Conservation (phyloP, 139 green algal genomes). For the Ettlia oleoabundans region DNA sequence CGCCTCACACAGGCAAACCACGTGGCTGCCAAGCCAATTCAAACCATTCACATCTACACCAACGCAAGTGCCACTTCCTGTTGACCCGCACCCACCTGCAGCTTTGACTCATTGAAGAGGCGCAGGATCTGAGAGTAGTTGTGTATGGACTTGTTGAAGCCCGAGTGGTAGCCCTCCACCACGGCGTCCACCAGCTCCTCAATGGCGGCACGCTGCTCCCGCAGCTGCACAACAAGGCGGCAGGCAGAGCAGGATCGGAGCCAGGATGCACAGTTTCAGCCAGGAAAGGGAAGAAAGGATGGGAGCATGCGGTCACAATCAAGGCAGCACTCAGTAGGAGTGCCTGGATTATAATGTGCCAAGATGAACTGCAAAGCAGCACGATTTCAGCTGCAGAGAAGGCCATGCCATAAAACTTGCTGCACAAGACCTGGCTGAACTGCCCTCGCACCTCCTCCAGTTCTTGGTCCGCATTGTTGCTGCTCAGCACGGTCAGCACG, state of each 20-base stretch:
- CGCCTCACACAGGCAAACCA: too few species aligned
- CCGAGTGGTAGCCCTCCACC: conserved; percentile 76
- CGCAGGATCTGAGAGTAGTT: conserved; percentile 88
- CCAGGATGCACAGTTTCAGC: too few species aligned
- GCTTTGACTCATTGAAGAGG: conserved; percentile 75
- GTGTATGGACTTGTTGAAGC: conserved; percentile 87
- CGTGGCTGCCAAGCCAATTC: too few species aligned
- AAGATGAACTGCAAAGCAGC: neutral
- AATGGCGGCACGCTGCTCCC: conserved; percentile 53
- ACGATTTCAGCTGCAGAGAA: neutral
- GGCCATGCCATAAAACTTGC: too few species aligned
- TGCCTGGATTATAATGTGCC: too few species aligned
- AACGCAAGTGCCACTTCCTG: too few species aligned
- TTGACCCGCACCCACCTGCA: conserved; percentile 52
- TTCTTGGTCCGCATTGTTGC: conserved; percentile 57
- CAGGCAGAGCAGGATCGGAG: neutral
- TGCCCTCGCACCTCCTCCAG: conserved; percentile 59
- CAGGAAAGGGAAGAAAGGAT: neutral
- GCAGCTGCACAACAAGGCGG: conserved; percentile 60
- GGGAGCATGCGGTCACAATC: neutral
- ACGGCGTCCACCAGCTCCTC: conserved; percentile 71
- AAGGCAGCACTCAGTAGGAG: too few species aligned
- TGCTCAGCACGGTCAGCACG: conserved; percentile 78
- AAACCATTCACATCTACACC: too few species aligned
- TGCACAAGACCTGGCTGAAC: neutral